phyloP scores from a whole-genome alignment of 805 yeast species.

The Hagleromyces aurorensis region DNA sequence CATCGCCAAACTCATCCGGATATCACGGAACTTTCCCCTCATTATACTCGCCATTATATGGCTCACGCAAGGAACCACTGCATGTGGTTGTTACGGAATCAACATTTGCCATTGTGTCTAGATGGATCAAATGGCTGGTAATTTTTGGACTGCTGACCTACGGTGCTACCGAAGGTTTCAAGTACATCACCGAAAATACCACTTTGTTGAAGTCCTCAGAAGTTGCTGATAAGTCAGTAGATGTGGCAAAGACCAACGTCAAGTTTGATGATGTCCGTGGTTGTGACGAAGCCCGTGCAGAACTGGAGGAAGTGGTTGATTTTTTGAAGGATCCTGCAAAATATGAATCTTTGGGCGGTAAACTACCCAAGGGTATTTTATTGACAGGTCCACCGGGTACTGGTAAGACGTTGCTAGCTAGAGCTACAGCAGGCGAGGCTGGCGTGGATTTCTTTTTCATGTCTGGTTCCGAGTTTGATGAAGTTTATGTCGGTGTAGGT shows the following conservation, averaged over 20 bases:
- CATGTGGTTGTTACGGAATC: constrained; percentile 92
- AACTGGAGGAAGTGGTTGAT: constrained; percentile 95
- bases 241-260: constrained; percentile 77
- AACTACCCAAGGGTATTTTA: constrained; percentile 92
- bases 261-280: constrained; percentile 92
- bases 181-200: constrained; percentile 75
- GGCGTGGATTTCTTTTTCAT: constrained; percentile 97
- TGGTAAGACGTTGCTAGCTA: constrained; percentile 91
- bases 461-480: constrained; percentile 98
- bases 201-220: constrained; percentile 55
- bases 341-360: constrained; percentile 95
- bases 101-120: constrained; percentile 64
- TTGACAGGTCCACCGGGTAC: constrained; percentile 99
- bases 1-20: constrained; percentile 16
- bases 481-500: constrained; percentile 97
- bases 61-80: constrained; percentile 73
- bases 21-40: constrained; percentile 25
- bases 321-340: constrained; percentile 93
- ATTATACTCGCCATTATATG: constrained; percentile 35
- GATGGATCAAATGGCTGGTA: constrained; percentile 83
- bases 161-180: constrained; percentile 72
- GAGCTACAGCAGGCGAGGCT: constrained; percentile 99
- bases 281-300: constrained; percentile 96
- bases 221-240: constrained; percentile 69
- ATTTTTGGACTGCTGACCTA: constrained; percentile 75